These are phyloP conservation scores for Annona squamosa DNA, from an alignment of 164 flowering plant species.

Conservation along the genomic window DNA sequence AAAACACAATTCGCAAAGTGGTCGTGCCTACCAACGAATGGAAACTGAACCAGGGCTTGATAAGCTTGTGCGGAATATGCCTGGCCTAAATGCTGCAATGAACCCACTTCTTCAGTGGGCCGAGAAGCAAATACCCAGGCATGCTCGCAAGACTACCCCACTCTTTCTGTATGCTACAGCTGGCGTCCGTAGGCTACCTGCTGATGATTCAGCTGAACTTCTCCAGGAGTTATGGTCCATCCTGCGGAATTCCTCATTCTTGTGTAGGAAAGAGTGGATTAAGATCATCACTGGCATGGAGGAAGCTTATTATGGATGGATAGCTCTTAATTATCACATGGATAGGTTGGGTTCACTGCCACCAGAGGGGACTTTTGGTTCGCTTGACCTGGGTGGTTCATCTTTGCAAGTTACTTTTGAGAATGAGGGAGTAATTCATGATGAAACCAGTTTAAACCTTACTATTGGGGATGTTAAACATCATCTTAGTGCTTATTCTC, in stretches of 20 bases:
- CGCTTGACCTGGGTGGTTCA: conserved; percentile 97
- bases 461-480: conserved; percentile 71
- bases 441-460: conserved; percentile 60
- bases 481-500: conserved; percentile 91
- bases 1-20: conserved; percentile 42
- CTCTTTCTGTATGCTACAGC: conserved; percentile 92
- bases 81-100: conserved; percentile 67
- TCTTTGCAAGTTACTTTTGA: conserved; percentile 97
- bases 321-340: conserved; percentile 77
- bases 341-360: conserved; percentile 56
- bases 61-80: conserved; percentile 65
- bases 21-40: conserved; percentile 90
- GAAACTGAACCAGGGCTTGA: conserved; percentile 98
- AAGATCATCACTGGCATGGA: conserved; percentile 78
- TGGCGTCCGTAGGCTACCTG: conserved; percentile 80
- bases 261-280: conserved; percentile 72
- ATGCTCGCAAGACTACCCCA: conserved; percentile 67
- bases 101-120: conserved; percentile 91
- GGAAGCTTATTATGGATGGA: conserved; percentile 99
- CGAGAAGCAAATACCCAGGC: conserved; percentile 81
- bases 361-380: conserved; percentile 67
- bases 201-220: conserved; percentile 77
- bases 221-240: conserved; percentile 77
- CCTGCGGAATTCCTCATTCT: conserved; percentile 55
- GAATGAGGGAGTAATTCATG: conserved; percentile 33